Percentiles rank a stretch among this genome's conserved stretches.
phyloP scores from a whole-genome alignment of 176 grass and related monocot genomes.

The Otatea glauca region DNA sequence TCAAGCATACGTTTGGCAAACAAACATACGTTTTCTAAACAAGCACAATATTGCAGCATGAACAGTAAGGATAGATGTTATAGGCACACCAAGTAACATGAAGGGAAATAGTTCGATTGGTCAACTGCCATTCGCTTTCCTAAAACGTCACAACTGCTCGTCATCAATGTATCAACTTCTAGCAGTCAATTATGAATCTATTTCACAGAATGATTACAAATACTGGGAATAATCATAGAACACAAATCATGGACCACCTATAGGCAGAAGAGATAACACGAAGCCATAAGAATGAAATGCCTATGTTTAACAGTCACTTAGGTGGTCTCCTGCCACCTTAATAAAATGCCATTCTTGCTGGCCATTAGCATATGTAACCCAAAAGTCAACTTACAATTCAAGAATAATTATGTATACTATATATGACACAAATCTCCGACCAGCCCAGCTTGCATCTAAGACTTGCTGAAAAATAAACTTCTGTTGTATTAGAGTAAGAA shows the following conservation, averaged over 20 bases:
- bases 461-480: background rate
- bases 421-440: background rate
- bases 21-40: background rate
- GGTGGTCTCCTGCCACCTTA: background rate
- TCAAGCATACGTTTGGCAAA: background rate
- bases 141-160: background rate
- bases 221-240: background rate
- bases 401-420: background rate
- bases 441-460: background rate
- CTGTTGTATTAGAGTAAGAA: background rate
- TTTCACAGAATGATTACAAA: background rate
- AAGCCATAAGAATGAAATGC: background rate
- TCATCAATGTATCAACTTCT: background rate
- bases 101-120: background rate
- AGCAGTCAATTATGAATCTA: background rate
- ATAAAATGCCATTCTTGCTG: background rate
- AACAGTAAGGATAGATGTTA: background rate
- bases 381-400: slow-evolving; percentile 15
- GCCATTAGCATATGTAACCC: background rate
- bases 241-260: background rate
- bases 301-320: background rate
- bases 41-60: background rate
- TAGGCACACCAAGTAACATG: slow-evolving; percentile 9
- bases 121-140: background rate
- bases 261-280: background rate